Evolutionary conservation across 2,329 filamentous ascomycete genomes (phyloP), one percentile per base, ranked within the genome.

Genomic region (Aspergillus sp.): DNA sequence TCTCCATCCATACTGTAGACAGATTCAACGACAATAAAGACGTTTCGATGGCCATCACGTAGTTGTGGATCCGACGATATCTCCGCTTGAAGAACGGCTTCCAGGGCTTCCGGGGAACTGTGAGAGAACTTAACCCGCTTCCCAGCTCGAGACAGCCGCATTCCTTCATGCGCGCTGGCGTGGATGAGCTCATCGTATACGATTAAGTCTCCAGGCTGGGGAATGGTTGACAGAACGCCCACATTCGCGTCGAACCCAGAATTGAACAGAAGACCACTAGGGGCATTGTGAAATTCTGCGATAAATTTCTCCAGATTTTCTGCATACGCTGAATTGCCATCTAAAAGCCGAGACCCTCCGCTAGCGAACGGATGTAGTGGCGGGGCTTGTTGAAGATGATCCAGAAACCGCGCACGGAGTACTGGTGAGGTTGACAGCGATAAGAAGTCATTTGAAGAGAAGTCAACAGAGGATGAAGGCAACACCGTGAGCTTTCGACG

Each of bases 1-100:
- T 93, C 90, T 0, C 91, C 91, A 57, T 94, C 91, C 91, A 95
- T 95, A 72, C 90, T 93, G 74, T 95, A 94, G 0, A 92, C 80
- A 0, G 84, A 85, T 67, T 92, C 90, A 0, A 91, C 81, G 0
- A 86, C 86, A n/a, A 92, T 74, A 66, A 92, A 90, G 3, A 92
- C 81, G 64, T 85, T 88, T 0, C 71, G 71, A 1, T 70, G 61
- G 0, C 84, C 84, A 0, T 64, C 55, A 0, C 49, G 49, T 0
- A 85, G 56, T 51, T 55, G 19, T 1, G 70, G 62, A 28, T 83
- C 77, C 0, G 66, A 61, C 2, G 72, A 62, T 0, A 74, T 62
- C 11, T 79, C 61, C 0, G 62, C 52, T 13, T 63, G 47, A n/a
- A 85, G 64, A 3, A 76, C 74, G 4, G 75, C 71, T 23, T 71